Evolutionary conservation across 2,329 filamentous ascomycete genomes (phyloP), one percentile per base, ranked within the genome.

Genomic region (Fusarium liriodendri): DNA sequence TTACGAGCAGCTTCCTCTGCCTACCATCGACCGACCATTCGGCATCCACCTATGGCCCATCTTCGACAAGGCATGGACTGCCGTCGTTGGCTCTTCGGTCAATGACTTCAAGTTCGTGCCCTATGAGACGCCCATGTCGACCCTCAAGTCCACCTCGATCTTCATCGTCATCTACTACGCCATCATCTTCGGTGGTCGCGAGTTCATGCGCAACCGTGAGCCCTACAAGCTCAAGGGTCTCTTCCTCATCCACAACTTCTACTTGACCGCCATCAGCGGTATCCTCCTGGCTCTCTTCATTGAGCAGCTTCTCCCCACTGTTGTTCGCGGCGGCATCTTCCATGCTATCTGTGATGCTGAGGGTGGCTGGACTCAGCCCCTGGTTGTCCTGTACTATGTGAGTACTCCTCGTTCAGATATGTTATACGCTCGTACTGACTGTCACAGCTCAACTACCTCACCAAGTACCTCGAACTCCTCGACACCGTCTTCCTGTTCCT

Each of bases 311-410:
- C 87, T 98, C 66, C 94, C 96, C 54, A 97, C 93, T 20, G 83
- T 99, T 64, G 91, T 89, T 77, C 91, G 93, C 77, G 87, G 93
- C 77, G 97, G 96, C 67, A 86, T 98, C 78, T 98, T 98, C 88
- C 92, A 93, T 81, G 88, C 95, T 77, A 97, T 99, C 81, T 99
- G 96, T 86, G 84, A 93, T 77, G 70, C 78, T 45, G 85, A 92
- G 4, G 97, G 97, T 78, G 96, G 96, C 77, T 98, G 96, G 95
- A 98, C 97, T 22, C 93, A 97, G 84, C 94, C 93, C 78, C 87
- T 99, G 79, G 95, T 98, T 74, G 92, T 97, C 76, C 88, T 99
- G 76, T 99, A 99, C 91, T 99, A 98, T 84, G 96, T 98, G 87
- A 81, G 95, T 79, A 57, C 25, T 10, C 50, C 6, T n/a, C 22